Conservation (phyloP, 495 filamentous ascomycete genomes). For the Saxophila tyrrhenica region DNA sequence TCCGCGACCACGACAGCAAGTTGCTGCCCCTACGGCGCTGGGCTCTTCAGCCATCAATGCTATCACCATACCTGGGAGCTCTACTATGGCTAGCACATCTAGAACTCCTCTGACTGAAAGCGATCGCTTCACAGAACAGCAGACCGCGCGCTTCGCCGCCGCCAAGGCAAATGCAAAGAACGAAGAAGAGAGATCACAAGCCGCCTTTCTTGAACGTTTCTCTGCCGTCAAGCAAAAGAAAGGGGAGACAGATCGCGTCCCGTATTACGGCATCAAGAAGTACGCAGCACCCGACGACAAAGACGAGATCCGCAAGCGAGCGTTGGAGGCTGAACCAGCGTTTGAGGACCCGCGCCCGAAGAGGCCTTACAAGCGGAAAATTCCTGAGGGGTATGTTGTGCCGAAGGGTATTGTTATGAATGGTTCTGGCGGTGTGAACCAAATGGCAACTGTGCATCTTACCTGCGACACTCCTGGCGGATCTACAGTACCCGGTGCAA, state of each 20-base stretch:
- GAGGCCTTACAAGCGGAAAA: too few species aligned
- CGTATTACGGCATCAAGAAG: slow-evolving; percentile 5
- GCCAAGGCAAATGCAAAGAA: not conserved
- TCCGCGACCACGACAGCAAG: not conserved
- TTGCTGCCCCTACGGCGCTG: not conserved
- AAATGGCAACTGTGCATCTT: too few species aligned
- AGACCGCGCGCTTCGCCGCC: not conserved
- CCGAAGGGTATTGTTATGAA: too few species aligned
- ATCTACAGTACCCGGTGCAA: too few species aligned
- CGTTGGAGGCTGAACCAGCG: not conserved
- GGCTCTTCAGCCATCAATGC: not conserved
- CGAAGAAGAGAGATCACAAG: not conserved
- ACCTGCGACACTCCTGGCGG: too few species aligned
- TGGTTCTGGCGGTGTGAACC: too few species aligned
- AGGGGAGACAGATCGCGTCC: slow-evolving; percentile 39
- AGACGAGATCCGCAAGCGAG: not conserved
- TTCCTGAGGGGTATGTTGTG: not conserved
- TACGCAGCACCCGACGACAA: slow-evolving; percentile 4
- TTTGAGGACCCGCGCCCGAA: too few species aligned
- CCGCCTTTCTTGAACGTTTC: slow-evolving; percentile 19
- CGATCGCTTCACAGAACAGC: not conserved
- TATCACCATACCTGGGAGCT: too few species aligned
- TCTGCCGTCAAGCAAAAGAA: slow-evolving; percentile 36
- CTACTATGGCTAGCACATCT: too few species aligned
- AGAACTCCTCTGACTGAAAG: not conserved